Evolutionary conservation across 805 yeast species (phyloP).

Genomic region (Wickerhamomyces sydowiorum): DNA sequence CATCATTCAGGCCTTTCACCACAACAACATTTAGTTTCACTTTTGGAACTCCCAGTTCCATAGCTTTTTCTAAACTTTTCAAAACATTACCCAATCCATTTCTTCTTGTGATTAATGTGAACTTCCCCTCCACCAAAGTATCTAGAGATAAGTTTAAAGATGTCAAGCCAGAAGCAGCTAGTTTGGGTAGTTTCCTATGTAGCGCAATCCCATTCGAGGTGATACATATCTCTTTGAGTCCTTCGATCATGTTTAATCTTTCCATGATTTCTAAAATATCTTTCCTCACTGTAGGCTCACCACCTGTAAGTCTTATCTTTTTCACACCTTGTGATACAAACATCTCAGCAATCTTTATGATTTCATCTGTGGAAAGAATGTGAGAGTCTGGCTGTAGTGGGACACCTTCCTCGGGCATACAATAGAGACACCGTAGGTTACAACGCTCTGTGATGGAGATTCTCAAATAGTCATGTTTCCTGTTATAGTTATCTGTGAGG

Average conservation of each 20-base stretch:
- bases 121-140: conserved; percentile 47
- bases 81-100: conserved; percentile 42
- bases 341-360: conserved; percentile 33
- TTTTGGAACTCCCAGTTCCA: conserved; percentile 37
- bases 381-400: conserved; percentile 37
- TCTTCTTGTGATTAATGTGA: conserved; percentile 40
- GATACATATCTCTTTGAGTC: conserved; percentile 42
- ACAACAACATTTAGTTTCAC: conserved; percentile 47
- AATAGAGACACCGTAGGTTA: conserved; percentile 41
- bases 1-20: conserved; percentile 44
- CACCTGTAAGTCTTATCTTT: conserved; percentile 49
- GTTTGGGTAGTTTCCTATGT: conserved; percentile 39
- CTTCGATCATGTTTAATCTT: conserved; percentile 31
- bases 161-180: conserved; percentile 37
- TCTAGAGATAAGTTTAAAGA: conserved; percentile 43
- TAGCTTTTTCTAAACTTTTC: conserved; percentile 36
- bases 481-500: conserved; percentile 36
- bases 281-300: conserved; percentile 49
- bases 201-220: conserved; percentile 49
- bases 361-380: conserved; percentile 38
- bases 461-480: conserved; percentile 44
- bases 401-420: conserved; percentile 55
- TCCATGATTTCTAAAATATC: conserved; percentile 41
- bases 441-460: conserved; percentile 49
- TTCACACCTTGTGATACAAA: conserved; percentile 45